These are phyloP conservation scores for Backusella liffmaniae DNA, from an alignment of 192 early-diverging fungal genomes.

Conservation along the genomic window DNA sequence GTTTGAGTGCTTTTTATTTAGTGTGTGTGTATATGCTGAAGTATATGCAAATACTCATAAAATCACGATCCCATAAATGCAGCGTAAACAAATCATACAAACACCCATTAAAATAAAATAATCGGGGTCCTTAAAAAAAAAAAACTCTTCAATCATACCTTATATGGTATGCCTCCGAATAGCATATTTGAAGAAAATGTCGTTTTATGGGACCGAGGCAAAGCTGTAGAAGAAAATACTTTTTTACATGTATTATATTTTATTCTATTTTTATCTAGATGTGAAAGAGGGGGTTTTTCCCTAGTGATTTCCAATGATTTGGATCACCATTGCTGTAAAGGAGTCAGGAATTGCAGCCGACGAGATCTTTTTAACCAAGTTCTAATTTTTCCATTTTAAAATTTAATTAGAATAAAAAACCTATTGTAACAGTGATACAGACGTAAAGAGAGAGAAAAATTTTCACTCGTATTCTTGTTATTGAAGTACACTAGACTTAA, in stretches of 20 bases:
- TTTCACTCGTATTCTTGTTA: neutral
- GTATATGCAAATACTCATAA: neutral
- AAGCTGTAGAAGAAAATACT: too few relatives aligned
- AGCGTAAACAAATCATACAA: neutral
- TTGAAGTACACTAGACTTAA: neutral
- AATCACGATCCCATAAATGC: slow-evolving; percentile 3
- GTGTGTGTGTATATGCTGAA: neutral
- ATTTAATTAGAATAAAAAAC: neutral
- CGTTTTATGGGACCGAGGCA: too few relatives aligned
- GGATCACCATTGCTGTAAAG: neutral
- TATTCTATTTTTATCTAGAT: neutral
- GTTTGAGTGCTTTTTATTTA: neutral
- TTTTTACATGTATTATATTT: too few relatives aligned
- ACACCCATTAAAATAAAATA: neutral
- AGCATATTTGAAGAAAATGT: neutral
- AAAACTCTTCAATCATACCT: neutral
- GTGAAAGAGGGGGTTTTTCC: neutral
- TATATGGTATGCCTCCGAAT: neutral
- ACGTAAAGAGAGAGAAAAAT: neutral
- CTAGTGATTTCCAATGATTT: neutral
- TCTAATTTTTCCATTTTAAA: slow-evolving; percentile 1
- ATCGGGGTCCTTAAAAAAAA: neutral
- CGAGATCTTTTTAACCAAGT: neutral
- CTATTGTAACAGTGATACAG: neutral
- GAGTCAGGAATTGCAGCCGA: neutral